A percentile compares a stretch with the other conserved stretches of the same genome.
Evolutionary conservation across 2,329 filamentous ascomycete genomes (phyloP).

Genomic region (Biscogniauxia sp.): DNA sequence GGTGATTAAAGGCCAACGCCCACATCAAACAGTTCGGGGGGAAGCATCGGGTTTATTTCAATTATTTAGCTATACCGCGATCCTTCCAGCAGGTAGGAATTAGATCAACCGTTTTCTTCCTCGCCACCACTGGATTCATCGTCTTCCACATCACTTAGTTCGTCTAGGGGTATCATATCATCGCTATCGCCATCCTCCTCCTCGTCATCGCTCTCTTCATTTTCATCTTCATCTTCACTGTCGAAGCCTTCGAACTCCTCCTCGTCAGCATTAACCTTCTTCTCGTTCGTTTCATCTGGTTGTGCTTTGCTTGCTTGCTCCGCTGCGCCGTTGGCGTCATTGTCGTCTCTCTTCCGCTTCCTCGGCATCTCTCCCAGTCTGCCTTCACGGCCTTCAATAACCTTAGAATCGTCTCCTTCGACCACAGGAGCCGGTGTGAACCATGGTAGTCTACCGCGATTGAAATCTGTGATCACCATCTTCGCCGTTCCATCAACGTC

Average conservation of each 20-base stretch:
- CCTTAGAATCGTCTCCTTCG: conserved; percentile 50
- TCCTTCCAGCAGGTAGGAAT: conserved; percentile 29
- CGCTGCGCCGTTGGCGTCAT: conserved; percentile 37
- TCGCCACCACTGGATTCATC: conserved; percentile 31
- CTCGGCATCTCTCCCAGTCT: conserved; percentile 82
- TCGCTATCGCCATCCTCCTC: conserved; percentile 39
- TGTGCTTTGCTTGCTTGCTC: conserved; percentile 20
- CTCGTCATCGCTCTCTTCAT: conserved; percentile 33
- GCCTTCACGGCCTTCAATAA: conserved; percentile 70
- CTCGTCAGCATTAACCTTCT: conserved; percentile 30
- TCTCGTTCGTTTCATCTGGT: conserved; percentile 16
- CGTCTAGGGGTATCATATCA: conserved; percentile 46
- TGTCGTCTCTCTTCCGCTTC: conserved; percentile 67
- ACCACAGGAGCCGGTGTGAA: conserved; percentile 75
- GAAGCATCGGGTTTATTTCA: conserved; percentile 29
- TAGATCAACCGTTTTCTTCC: conserved; percentile 33
- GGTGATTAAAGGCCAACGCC: not conserved
- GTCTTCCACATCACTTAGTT: conserved; percentile 32
- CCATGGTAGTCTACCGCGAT: conserved; percentile 95
- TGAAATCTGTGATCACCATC: conserved; percentile 95
- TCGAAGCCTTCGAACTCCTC: conserved; percentile 50
- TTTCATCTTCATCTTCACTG: conserved; percentile 38
- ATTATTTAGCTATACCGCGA: conserved; percentile 39
- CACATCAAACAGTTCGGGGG: not conserved
- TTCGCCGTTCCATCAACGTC: conserved; percentile 94